Evolutionary conservation across 2,329 filamentous ascomycete genomes (phyloP).

Genomic region (Aspergillus sp.): DNA sequence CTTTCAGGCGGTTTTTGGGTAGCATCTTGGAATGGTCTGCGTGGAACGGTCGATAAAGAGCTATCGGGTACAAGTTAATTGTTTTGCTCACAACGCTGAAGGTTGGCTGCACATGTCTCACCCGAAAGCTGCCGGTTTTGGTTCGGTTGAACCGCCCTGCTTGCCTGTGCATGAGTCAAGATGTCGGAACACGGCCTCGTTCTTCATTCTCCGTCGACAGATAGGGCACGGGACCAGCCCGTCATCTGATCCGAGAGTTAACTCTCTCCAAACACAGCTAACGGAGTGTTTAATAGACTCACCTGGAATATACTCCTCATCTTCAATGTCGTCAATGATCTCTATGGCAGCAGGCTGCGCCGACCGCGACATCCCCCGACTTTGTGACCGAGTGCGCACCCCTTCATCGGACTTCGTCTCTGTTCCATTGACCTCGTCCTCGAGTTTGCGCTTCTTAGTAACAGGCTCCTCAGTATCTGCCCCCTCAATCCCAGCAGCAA

Average conservation of each 20-base stretch:
- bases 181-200: slow-evolving; percentile 76
- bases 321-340: slow-evolving; percentile 47
- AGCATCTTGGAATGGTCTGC: slow-evolving; percentile 20
- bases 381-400: slow-evolving; percentile 43
- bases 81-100: neutral
- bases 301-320: slow-evolving; percentile 46
- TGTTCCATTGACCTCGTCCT: slow-evolving; percentile 37
- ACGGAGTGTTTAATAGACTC: slow-evolving; percentile 14
- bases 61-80: slow-evolving; percentile 29
- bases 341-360: slow-evolving; percentile 26
- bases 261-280: neutral
- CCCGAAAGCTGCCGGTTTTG: slow-evolving; percentile 32
- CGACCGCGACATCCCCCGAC: slow-evolving; percentile 24
- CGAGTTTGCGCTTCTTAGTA: slow-evolving; percentile 43
- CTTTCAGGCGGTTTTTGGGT: slow-evolving; percentile 59
- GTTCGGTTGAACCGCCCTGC: slow-evolving; percentile 11
- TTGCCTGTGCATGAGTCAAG: slow-evolving; percentile 67
- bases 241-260: slow-evolving; percentile 58
- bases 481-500: slow-evolving; percentile 52
- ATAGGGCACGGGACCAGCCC: slow-evolving; percentile 84
- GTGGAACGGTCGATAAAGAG: slow-evolving; percentile 21
- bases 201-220: slow-evolving; percentile 79
- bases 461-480: slow-evolving; percentile 34
- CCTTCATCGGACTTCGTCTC: slow-evolving; percentile 35
- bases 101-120: slow-evolving; percentile 24